phyloP scores from a whole-genome alignment of 2,329 filamentous ascomycete species.

The Hypoxylon sp. region DNA sequence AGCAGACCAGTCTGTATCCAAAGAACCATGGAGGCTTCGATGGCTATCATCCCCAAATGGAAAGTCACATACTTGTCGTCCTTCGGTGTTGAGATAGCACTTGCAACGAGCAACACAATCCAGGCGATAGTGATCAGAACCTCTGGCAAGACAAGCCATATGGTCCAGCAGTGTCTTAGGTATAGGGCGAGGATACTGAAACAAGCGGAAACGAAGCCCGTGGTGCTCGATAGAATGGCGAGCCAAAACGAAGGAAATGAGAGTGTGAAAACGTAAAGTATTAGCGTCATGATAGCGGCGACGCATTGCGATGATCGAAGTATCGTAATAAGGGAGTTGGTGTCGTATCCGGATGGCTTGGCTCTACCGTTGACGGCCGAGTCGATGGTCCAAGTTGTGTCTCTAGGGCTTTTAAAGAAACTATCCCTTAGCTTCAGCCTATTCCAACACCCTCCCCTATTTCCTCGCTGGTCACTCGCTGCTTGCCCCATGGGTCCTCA shows the following conservation, averaged over 20 bases:
- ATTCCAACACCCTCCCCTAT: neutral
- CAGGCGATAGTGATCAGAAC: constrained; percentile 28
- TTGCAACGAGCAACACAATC: constrained; percentile 25
- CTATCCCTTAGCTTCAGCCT: constrained; percentile 9
- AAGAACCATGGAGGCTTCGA: constrained; percentile 38
- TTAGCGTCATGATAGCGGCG: constrained; percentile 10
- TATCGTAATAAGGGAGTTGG: constrained; percentile 41
- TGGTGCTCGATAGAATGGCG: constrained; percentile 7
- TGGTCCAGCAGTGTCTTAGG: constrained; percentile 33
- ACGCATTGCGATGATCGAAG: constrained; percentile 38
- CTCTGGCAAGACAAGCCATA: constrained; percentile 30
- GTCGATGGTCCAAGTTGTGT: constrained; percentile 39
- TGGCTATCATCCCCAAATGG: constrained; percentile 26
- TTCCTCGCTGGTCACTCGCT: neutral
- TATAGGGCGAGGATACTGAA: constrained; percentile 37
- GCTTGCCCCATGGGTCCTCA: neutral
- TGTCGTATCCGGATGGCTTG: constrained; percentile 41
- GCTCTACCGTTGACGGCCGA: constrained; percentile 21
- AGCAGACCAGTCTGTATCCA: constrained; percentile 37
- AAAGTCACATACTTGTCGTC: constrained; percentile 28
- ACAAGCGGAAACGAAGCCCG: neutral
- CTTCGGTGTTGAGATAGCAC: constrained; percentile 15
- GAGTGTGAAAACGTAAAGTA: constrained; percentile 30
- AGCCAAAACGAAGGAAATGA: constrained; percentile 32
- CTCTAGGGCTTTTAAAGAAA: constrained; percentile 37